Evolutionary conservation across 768 basidiomycete genomes (phyloP).

Genomic region (Termitomyces sp.): DNA sequence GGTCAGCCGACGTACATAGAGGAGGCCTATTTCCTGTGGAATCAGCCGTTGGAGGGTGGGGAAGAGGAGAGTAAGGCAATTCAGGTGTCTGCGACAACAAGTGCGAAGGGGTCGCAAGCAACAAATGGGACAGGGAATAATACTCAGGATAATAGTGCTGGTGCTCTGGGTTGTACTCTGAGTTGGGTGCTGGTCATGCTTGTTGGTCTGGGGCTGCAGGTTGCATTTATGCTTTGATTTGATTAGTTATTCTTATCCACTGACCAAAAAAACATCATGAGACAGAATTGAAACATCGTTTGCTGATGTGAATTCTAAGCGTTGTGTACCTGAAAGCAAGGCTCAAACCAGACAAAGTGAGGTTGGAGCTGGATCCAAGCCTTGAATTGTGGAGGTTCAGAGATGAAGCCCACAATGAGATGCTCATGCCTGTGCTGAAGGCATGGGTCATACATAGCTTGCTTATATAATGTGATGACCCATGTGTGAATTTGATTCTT

Average conservation of each 20-base stretch:
- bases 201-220: not conserved
- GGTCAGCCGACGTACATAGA: slow-evolving; percentile 31
- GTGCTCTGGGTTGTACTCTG: not conserved
- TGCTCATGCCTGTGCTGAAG: too few relatives aligned
- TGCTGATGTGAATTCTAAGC: too few relatives aligned
- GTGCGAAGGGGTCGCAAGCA: not conserved
- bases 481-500: too few relatives aligned
- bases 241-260: not conserved
- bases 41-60: slow-evolving; percentile 42
- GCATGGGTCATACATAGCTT: too few relatives aligned
- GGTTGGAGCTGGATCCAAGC: too few relatives aligned
- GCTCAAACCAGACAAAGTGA: too few relatives aligned
- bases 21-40: slow-evolving; percentile 48
- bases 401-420: too few relatives aligned
- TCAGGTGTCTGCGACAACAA: not conserved
- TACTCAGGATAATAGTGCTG: not conserved
- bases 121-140: not conserved
- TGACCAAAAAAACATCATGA: not conserved
- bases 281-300: too few relatives aligned
- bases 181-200: not conserved
- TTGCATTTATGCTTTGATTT: not conserved
- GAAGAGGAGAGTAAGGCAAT: slow-evolving; percentile 8
- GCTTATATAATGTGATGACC: too few relatives aligned
- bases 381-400: too few relatives aligned
- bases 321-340: too few relatives aligned